These are phyloP conservation scores for Cryptosporidium ubiquitum DNA, from an alignment of 169 alveolate species.

Conservation along the genomic window DNA sequence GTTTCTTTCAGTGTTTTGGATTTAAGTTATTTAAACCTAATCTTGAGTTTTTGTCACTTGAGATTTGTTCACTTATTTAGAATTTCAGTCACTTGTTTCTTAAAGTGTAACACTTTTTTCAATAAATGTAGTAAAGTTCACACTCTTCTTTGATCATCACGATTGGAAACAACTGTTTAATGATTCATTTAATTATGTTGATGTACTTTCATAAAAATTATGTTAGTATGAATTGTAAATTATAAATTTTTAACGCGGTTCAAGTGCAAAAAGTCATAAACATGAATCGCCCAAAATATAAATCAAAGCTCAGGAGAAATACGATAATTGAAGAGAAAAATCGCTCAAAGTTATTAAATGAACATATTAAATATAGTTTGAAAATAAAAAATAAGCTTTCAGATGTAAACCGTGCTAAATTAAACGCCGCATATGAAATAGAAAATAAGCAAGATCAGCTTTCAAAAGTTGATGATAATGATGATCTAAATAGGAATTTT, in stretches of 20 bases:
- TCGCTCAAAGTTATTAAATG: background rate
- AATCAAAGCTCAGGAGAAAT: conserved; percentile 2
- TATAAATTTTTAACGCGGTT: background rate
- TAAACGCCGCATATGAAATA: background rate
- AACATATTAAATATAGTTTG: background rate
- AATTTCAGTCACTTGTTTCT: too few species aligned
- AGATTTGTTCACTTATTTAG: too few species aligned
- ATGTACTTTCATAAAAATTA: background rate
- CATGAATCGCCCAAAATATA: conserved; percentile 23
- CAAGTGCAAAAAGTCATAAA: background rate
- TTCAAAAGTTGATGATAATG: background rate
- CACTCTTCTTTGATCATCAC: too few species aligned
- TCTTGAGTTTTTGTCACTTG: background rate
- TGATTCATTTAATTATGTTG: too few species aligned
- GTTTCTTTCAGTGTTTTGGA: background rate
- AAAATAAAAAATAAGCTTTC: background rate
- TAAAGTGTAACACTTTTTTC: background rate
- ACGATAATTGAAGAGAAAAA: conserved; percentile 24
- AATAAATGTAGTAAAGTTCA: too few species aligned
- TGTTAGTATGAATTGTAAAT: background rate
- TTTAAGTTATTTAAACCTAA: background rate
- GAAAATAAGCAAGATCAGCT: background rate
- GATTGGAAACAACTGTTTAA: background rate
- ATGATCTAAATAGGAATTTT: background rate
- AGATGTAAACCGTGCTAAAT: background rate